Evolutionary conservation across 2,329 filamentous ascomycete species (phyloP), one percentile per base, ranked within the genome.

Genomic region (Colletotrichum sansevieriae): DNA sequence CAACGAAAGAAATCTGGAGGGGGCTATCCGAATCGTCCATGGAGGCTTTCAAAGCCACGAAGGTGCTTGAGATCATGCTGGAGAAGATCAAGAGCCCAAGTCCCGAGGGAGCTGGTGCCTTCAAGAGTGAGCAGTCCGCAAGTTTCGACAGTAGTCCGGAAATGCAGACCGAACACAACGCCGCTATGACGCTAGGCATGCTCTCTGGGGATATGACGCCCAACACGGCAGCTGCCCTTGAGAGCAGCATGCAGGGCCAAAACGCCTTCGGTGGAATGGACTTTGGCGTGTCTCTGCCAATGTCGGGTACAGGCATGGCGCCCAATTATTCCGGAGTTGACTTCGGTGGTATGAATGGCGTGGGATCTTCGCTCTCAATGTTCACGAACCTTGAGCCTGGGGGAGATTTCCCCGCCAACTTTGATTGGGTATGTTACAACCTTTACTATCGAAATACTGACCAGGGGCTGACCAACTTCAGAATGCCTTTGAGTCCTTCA

Each of bases 41-140:
- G 81, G 95, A 98, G 73, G 94, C 95, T 0, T 95, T 91, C 82
- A 98, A 98, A 81, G 95, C 94, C 1, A 89, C 89, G 46, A 89
- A 89, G 47, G 87, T 95, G 25, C 83, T 98, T n/a, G 90, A 90
- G 22, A 90, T 98, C 59, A 94, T 98, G 88, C 81, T 98, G 51
- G 86, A 90, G 37, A 96, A 96, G 78, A 85, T 98, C 62, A 90
- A 87, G 74, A 82, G 81, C 64, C 83, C 86, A 10, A 78, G 77
- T 22, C 46, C 43, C 59, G 54, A 47, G 18, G 6, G 18, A 22
- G 15, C 52, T 29, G 49, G 37, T 2, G 15, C 65, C 63, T 33
- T 51, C 15, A 68, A 70, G 37, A 73, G 75, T 22, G 75, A 71
- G 37, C 54, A 76, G 12, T 80, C 78, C 56, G 58, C 72, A 1